Percentiles rank a stretch among this genome's conserved stretches.
Evolutionary conservation across 495 filamentous ascomycete genomes (phyloP).

Genomic region (Aspergillus baeticus): DNA sequence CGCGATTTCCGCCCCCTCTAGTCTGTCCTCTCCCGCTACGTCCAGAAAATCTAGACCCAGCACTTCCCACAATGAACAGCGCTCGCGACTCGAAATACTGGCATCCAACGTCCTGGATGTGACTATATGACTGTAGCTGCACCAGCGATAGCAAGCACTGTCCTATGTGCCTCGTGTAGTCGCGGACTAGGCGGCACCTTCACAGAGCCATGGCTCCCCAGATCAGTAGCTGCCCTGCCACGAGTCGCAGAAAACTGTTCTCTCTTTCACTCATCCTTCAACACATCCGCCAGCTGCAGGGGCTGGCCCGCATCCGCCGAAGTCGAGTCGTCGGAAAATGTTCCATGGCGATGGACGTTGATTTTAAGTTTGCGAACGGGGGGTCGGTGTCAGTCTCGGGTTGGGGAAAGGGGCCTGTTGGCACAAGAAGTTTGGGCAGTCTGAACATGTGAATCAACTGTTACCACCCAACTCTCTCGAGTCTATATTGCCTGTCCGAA

Average conservation of each 20-base stretch:
- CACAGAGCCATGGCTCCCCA: background rate
- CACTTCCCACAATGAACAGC: constrained; percentile 6
- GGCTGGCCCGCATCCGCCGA: background rate
- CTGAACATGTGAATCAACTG: background rate
- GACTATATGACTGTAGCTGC: background rate
- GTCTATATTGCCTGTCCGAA: background rate
- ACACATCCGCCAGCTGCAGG: background rate
- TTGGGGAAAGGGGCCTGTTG: too few species aligned
- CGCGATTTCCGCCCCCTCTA: background rate
- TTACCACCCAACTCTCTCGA: background rate
- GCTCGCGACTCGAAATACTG: constrained; percentile 10
- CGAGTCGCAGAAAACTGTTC: background rate
- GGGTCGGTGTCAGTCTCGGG: too few species aligned
- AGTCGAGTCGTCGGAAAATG: background rate
- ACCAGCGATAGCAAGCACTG: background rate
- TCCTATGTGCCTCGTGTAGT: constrained; percentile 3
- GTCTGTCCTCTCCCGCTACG: background rate
- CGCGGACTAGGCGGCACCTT: background rate
- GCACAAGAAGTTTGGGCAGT: too few species aligned
- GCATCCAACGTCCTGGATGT: background rate
- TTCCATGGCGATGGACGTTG: background rate
- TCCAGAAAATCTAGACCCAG: constrained; percentile 1
- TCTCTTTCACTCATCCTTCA: background rate
- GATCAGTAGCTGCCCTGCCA: background rate
- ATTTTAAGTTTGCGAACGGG: too few species aligned